Conservation (phyloP, 352 stramenopile species). For the Aphanomyces invadans region DNA sequence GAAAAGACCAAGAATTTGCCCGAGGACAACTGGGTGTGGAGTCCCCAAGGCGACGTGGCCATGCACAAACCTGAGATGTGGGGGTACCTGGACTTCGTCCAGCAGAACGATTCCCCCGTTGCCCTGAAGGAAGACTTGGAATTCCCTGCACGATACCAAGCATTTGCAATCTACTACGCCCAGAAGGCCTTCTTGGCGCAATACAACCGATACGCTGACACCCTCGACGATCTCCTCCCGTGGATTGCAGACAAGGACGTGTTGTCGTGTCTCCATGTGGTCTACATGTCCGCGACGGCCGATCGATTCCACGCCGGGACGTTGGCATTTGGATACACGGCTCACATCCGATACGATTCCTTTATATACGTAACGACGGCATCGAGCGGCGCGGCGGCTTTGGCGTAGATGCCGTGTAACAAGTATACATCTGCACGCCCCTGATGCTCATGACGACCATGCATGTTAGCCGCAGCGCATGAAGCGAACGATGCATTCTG, state of each 20-base stretch:
- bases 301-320: constrained; percentile 1
- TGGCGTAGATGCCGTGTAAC: no score
- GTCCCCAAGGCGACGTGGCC: constrained; percentile 63
- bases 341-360: constrained; percentile 2
- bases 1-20: constrained; percentile 39
- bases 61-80: constrained; percentile 88
- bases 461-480: no score
- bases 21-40: constrained; percentile 87
- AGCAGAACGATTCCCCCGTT: constrained; percentile 27
- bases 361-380: constrained; percentile 27
- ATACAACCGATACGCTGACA: constrained; percentile 30
- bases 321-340: not conserved
- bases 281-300: not conserved
- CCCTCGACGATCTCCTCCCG: constrained; percentile 29
- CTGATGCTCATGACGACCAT: no score
- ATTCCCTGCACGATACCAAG: constrained; percentile 43
- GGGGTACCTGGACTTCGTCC: constrained; percentile 81
- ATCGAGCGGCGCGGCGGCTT: no score
- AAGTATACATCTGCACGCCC: no score
- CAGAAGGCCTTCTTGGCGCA: constrained; percentile 37
- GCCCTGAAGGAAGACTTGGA: constrained; percentile 31
- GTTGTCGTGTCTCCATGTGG: not conserved
- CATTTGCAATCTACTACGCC: constrained; percentile 64
- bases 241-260: constrained; percentile 29
- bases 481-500: no score